phyloP scores from a whole-genome alignment of 495 filamentous ascomycete genomes.

The Neurospora discreta region DNA sequence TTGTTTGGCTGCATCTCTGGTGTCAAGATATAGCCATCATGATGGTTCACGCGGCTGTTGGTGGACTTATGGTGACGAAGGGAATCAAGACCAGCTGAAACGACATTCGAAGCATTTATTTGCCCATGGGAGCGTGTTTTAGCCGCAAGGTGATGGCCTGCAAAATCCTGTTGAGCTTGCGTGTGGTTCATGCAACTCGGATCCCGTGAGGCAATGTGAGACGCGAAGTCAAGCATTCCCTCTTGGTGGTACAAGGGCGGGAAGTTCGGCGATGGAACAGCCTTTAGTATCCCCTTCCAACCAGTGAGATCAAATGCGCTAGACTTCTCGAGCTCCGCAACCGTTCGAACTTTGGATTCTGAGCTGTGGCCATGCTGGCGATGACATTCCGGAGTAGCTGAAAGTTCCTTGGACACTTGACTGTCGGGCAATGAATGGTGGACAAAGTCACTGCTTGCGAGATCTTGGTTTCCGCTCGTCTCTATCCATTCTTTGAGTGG shows the following conservation, averaged over 20 bases:
- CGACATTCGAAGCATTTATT: slow-evolving; percentile 3
- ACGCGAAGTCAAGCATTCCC: not conserved
- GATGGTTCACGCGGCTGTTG: not conserved
- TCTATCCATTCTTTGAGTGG: slow-evolving; percentile 5
- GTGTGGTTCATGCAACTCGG: not conserved
- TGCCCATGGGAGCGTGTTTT: not conserved
- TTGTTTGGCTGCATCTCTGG: slow-evolving; percentile 3
- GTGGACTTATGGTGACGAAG: not conserved
- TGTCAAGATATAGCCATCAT: not conserved
- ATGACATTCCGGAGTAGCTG: not conserved
- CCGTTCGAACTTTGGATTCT: slow-evolving; percentile 23
- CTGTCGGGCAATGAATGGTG: not conserved
- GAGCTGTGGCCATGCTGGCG: slow-evolving; percentile 18
- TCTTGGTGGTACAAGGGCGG: slow-evolving; percentile 5
- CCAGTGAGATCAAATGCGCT: not conserved
- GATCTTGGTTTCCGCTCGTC: not conserved
- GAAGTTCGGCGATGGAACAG: not conserved
- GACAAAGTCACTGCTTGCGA: not conserved
- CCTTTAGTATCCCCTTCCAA: slow-evolving; percentile 4
- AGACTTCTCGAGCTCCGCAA: slow-evolving; percentile 4
- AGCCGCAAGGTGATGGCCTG: not conserved
- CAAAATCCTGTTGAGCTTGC: not conserved
- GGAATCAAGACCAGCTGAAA: not conserved
- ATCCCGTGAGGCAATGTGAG: not conserved
- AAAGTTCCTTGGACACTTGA: not conserved